Conservation (phyloP, 106 monocot species). For the Alisma plantagoaquatica region DNA sequence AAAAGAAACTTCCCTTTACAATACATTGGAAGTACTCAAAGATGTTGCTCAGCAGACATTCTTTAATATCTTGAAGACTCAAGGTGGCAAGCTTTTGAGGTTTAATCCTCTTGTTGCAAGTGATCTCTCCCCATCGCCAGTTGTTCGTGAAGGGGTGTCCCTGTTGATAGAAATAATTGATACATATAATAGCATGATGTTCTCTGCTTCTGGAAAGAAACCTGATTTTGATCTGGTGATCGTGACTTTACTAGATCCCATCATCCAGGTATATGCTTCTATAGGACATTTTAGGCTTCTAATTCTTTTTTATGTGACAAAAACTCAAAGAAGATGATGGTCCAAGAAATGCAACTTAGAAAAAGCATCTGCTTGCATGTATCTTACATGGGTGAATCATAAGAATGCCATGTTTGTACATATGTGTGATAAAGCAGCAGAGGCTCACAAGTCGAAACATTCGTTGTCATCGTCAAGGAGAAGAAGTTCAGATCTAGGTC, state of each 20-base stretch:
- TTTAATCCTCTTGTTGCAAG: conserved; percentile 78
- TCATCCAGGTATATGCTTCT: conserved; percentile 75
- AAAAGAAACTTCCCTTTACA: conserved; percentile 81
- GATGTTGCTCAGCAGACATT: conserved; percentile 87
- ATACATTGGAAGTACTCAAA: conserved; percentile 71
- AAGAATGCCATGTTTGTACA: conserved; percentile 11
- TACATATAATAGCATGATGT: conserved; percentile 87
- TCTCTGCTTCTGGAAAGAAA: conserved; percentile 81
- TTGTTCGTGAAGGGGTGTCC: conserved; percentile 85
- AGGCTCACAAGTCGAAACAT: conserved; percentile 87
- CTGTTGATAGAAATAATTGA: conserved; percentile 91
- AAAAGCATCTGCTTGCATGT: too few relatives aligned
- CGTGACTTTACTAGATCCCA: conserved; percentile 78
- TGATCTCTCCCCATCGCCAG: conserved; percentile 85
- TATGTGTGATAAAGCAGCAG: conserved; percentile 95
- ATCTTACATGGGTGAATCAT: too few relatives aligned
- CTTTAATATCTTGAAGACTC: conserved; percentile 69
- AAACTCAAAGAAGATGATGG: background rate
- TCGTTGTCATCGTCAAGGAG: conserved; percentile 38
- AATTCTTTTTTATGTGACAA: conserved; percentile 6
- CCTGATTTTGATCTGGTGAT: conserved; percentile 84
- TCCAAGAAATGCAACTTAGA: background rate
- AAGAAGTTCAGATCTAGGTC: conserved; percentile 48
- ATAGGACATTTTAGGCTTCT: background rate
- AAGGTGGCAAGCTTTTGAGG: conserved; percentile 79